Conservation (phyloP, 768 basidiomycete species). For the Mycena latifolia region DNA sequence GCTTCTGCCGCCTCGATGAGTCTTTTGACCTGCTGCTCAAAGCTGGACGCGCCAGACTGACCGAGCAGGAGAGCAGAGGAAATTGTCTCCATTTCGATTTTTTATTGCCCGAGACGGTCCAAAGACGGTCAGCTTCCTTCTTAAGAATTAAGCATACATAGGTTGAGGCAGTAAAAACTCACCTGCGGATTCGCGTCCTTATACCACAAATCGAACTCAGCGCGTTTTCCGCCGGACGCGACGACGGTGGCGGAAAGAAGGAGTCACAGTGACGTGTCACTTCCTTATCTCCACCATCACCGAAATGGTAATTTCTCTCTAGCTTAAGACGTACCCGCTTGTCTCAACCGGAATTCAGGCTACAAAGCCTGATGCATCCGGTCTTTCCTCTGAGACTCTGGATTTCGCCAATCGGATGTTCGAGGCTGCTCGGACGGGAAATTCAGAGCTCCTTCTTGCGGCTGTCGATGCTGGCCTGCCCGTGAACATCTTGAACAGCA, state of each 20-base stretch:
- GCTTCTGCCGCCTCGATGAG: constrained; percentile 1
- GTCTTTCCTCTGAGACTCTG: constrained; percentile 57
- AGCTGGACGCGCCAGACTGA: too few relatives aligned
- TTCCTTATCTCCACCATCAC: neutral
- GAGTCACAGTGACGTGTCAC: neutral
- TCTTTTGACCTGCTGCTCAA: constrained; percentile 12
- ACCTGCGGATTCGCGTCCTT: too few relatives aligned
- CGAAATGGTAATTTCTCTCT: neutral
- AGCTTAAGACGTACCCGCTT: neutral
- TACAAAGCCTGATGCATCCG: constrained; percentile 8
- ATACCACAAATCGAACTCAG: too few relatives aligned
- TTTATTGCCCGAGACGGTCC: too few relatives aligned
- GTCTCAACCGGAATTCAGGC: constrained; percentile 16
- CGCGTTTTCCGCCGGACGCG: too few relatives aligned
- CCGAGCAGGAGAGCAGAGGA: too few relatives aligned
- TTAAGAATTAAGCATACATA: too few relatives aligned
- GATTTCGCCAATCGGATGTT: constrained; percentile 80
- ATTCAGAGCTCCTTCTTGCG: constrained; percentile 62
- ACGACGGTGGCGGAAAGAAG: too few relatives aligned
- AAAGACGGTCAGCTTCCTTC: too few relatives aligned
- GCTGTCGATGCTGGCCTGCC: constrained; percentile 80
- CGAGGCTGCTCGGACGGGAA: constrained; percentile 76
- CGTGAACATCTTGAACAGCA: constrained; percentile 76
- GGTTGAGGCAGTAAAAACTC: too few relatives aligned
- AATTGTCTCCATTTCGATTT: too few relatives aligned